These are phyloP conservation scores for Gaultheria prostrata DNA, from an alignment of 148 eudicot genomes.

Conservation along the genomic window DNA sequence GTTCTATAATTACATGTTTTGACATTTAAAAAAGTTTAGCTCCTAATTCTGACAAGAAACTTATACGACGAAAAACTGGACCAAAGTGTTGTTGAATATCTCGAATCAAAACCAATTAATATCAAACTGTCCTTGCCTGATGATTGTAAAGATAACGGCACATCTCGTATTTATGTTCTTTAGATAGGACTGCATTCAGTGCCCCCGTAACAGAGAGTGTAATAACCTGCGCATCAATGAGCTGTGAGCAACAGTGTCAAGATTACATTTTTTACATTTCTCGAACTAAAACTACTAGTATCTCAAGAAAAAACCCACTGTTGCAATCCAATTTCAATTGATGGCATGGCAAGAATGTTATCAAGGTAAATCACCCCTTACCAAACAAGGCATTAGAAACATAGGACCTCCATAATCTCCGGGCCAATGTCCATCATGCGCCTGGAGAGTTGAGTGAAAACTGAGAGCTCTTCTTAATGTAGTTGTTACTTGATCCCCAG, in stretches of 20 bases:
- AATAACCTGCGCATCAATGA: neutral
- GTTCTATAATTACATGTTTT: constrained; percentile 49
- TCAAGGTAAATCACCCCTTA: constrained; percentile 26
- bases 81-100: neutral
- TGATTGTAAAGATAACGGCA: constrained; percentile 6
- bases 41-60: neutral
- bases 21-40: neutral
- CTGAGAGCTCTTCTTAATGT: constrained; percentile 75
- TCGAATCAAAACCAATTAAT: neutral
- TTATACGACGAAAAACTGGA: neutral
- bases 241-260: neutral
- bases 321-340: neutral
- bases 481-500: constrained; percentile 61
- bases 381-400: constrained; percentile 94
- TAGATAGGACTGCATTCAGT: neutral
- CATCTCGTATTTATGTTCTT: neutral
- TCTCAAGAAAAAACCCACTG: neutral
- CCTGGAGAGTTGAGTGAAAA: constrained; percentile 83
- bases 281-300: constrained; percentile 1
- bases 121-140: neutral
- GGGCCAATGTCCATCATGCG: constrained; percentile 96
- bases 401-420: constrained; percentile 99
- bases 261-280: neutral
- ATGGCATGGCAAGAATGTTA: constrained; percentile 6
- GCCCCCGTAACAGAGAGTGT: constrained; percentile 1